A percentile compares a stretch with the other conserved stretches of the same genome.
Evolutionary conservation across 2,329 filamentous ascomycete genomes (phyloP).

Genomic region (Dactylellina drechsleri): DNA sequence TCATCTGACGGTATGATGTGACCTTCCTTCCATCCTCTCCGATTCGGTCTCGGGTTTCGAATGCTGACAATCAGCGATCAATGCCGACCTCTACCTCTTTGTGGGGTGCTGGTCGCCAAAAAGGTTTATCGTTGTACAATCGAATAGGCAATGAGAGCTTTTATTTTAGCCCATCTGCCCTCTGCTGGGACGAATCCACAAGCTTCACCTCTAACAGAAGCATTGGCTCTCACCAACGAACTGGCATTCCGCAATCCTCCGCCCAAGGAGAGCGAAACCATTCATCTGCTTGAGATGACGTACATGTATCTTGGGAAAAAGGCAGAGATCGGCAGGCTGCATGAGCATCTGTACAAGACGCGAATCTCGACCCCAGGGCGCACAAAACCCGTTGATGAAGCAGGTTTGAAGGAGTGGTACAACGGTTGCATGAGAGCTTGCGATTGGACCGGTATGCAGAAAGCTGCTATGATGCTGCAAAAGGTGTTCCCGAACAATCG

Average conservation of each 20-base stretch:
- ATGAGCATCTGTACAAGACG: conserved; percentile 49
- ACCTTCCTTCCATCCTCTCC: neutral
- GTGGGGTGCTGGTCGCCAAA: neutral
- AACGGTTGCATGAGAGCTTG: conserved; percentile 52
- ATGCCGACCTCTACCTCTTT: too few species aligned
- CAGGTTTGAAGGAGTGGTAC: conserved; percentile 51
- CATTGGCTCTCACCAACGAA: conserved; percentile 40
- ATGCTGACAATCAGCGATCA: too few species aligned
- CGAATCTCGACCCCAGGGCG: conserved; percentile 44
- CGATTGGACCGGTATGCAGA: conserved; percentile 50
- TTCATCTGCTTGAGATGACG: conserved; percentile 49
- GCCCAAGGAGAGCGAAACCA: conserved; percentile 47
- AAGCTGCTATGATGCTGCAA: conserved; percentile 59
- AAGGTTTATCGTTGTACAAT: neutral
- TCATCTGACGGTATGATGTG: conserved; percentile 56
- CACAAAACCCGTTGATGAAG: conserved; percentile 42
- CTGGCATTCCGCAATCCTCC: conserved; percentile 45
- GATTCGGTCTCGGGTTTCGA: neutral
- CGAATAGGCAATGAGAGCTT: conserved; percentile 56
- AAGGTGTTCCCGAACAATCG: conserved; percentile 58
- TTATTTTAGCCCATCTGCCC: conserved; percentile 56
- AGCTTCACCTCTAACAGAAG: conserved; percentile 54
- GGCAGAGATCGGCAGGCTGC: conserved; percentile 48
- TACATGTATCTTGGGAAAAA: conserved; percentile 43
- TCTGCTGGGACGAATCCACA: conserved; percentile 33